Evolutionary conservation across 495 filamentous ascomycete species (phyloP).

Genomic region (Annulohypoxylon bovei): DNA sequence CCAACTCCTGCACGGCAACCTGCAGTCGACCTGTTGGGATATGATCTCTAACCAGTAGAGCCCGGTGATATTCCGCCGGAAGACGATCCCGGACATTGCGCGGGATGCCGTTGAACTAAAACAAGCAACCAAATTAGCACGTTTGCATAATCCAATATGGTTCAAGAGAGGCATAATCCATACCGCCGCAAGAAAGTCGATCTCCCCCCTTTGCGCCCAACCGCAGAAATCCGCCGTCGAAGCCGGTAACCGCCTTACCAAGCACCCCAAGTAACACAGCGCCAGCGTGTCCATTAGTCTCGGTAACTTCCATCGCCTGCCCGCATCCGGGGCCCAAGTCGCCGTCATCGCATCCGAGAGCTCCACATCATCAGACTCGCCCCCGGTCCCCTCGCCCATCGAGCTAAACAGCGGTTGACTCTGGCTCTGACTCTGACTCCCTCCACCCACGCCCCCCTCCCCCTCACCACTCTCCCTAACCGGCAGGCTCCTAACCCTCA

Average conservation of each 20-base stretch:
- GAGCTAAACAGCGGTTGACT: constrained; percentile 51
- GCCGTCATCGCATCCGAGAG: constrained; percentile 42
- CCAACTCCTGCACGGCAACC: constrained; percentile 65
- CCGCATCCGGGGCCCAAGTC: constrained; percentile 38
- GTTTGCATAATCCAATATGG: not conserved
- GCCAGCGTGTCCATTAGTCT: constrained; percentile 54
- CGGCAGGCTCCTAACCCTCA: constrained; percentile 54
- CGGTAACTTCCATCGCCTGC: constrained; percentile 53
- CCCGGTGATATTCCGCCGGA: constrained; percentile 65
- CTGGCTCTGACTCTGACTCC: too few relatives aligned
- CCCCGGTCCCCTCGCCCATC: constrained; percentile 42
- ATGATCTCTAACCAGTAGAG: constrained; percentile 66
- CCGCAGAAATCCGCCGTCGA: constrained; percentile 55
- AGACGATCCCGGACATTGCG: constrained; percentile 72
- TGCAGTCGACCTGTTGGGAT: constrained; percentile 67
- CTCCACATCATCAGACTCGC: constrained; percentile 26
- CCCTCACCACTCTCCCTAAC: constrained; percentile 34
- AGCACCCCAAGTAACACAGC: constrained; percentile 57
- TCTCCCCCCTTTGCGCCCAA: constrained; percentile 54
- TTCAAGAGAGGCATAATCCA: constrained; percentile 5
- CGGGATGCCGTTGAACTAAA: constrained; percentile 63
- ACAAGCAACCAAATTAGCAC: constrained; percentile 26
- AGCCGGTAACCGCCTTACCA: constrained; percentile 55
- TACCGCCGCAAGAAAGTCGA: constrained; percentile 55
- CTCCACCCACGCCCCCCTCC: constrained; percentile 16